Evolutionary conservation across 371 early-diverging fungal genomes (phyloP), one percentile per base, ranked within the genome.

Genomic region (Mortierella sp.): DNA sequence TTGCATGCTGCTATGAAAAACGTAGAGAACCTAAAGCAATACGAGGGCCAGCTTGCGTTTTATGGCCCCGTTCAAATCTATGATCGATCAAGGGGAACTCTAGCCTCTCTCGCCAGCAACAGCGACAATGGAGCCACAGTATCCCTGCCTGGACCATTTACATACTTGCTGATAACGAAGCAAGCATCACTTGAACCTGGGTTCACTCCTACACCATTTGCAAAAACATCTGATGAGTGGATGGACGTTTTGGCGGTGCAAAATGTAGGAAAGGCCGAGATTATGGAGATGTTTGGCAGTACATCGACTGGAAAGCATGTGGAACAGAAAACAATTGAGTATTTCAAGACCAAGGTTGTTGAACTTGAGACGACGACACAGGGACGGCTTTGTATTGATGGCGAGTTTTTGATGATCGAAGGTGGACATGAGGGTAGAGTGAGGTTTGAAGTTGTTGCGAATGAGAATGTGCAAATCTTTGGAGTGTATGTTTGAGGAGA

Each of bases 1-100:
- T 23, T 67, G n/a, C 66, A 64, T 12, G 80, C 80, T 17, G 80
- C 80, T 12, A 79, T 79, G 80, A 79, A 79, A 43, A 79, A 79
- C 37, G 51, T 79, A 10, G 75, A 70, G 35, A 67, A 61, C 32
- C 40, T 79, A 61, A 74, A 67, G 54, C 80, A 79, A 35, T 79
- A 79, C 34, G 61, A 66, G 22, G 74, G 74, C 31, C 42, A 49
- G 22, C 43, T 79, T 10, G 63, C 43, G 23, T 42, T 79, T 10
- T 54, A 43, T 60, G 75, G 80, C 9, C 70, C 64, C 2, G 65
- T 60, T 0, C 70, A 67, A 29, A 56, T n/a, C 6, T 79, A 67
- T n/a, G 53, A 64, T 29, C 63, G 64, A 9, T 10, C 64, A 12
- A 22, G 70, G 0, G n/a, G 29, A n/a, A 3, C 64, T 3, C 58